A percentile compares a stretch with the other conserved stretches of the same genome.
Evolutionary conservation across 306 rosid species (phyloP).

Genomic region (Albizia julibrissin): DNA sequence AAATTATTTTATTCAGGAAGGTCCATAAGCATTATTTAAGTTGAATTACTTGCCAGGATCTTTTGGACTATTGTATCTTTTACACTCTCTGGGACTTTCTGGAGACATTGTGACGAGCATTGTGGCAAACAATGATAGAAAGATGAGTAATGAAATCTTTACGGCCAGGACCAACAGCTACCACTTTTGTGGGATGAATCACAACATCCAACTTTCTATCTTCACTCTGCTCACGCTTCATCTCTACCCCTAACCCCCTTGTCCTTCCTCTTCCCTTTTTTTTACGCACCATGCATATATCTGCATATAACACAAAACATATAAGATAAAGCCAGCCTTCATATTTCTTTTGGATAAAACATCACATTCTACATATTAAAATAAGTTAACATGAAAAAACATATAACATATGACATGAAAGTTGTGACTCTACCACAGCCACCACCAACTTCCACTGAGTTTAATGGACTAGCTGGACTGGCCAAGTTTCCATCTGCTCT

Average conservation of each 20-base stretch:
- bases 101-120: constrained; percentile 37
- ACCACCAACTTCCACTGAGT: constrained; percentile 1
- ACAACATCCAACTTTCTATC: constrained; percentile 52
- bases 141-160: constrained; percentile 47
- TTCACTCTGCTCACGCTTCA: constrained; percentile 41
- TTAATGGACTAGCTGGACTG: constrained; percentile 2
- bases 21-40: constrained; percentile 2
- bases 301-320: constrained; percentile 26
- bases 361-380: background rate
- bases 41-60: constrained; percentile 40
- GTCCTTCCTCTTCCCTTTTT: constrained; percentile 40
- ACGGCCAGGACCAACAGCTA: constrained; percentile 51
- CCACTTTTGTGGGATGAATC: constrained; percentile 45
- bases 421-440: constrained; percentile 11
- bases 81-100: constrained; percentile 34
- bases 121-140: constrained; percentile 43
- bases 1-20: background rate
- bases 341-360: too few relatives aligned
- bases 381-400: background rate
- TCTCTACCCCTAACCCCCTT: constrained; percentile 34
- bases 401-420: background rate
- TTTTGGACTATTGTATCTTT: constrained; percentile 40
- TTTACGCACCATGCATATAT: constrained; percentile 11
- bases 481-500: constrained; percentile 14
- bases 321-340: background rate